Percentiles rank a stretch among this genome's conserved stretches.
These are phyloP conservation scores for Phyllachora maydis DNA, from an alignment of 2,329 filamentous ascomycete genomes.

Conservation along the genomic window DNA sequence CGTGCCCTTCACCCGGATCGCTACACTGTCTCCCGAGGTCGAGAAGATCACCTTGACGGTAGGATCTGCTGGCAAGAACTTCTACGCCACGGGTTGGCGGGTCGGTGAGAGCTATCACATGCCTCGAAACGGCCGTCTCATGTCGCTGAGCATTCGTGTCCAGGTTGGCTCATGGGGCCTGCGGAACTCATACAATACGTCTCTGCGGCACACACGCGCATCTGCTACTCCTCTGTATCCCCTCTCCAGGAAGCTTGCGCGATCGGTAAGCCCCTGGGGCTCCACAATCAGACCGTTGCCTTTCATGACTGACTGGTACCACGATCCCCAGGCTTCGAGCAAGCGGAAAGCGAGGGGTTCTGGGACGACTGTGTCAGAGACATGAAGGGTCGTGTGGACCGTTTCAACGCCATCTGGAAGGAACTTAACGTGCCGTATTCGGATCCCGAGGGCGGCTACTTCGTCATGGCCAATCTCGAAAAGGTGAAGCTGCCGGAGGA, in stretches of 20 bases:
- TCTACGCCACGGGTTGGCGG: conserved; percentile 94
- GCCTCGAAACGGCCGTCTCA: conserved; percentile 1
- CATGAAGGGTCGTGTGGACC: conserved; percentile 76
- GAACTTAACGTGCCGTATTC: conserved; percentile 66
- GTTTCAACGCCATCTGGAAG: conserved; percentile 65
- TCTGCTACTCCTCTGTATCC: conserved; percentile 87
- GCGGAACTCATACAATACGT: conserved; percentile 81
- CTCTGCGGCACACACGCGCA: conserved; percentile 78
- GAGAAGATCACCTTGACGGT: conserved; percentile 80
- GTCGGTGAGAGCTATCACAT: too few relatives aligned
- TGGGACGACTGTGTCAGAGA: conserved; percentile 69
- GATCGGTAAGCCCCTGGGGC: too few relatives aligned
- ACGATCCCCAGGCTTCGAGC: too few relatives aligned
- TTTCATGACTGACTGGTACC: too few relatives aligned
- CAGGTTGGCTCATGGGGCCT: conserved; percentile 77
- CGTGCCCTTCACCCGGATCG: conserved; percentile 81
- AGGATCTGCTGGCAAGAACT: conserved; percentile 92
- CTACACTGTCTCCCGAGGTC: conserved; percentile 77
- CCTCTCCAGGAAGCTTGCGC: conserved; percentile 88
- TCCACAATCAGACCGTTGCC: too few relatives aligned
- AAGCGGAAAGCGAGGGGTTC: conserved; percentile 69
- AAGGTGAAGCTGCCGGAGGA: conserved; percentile 67
- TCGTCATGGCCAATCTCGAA: conserved; percentile 82
- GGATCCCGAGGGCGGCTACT: conserved; percentile 91
- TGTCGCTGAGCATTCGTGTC: background rate